Percentiles rank a stretch among this genome's conserved stretches.
Conservation (phyloP, 306 rosid genomes). For the Prunus salicina region DNA sequence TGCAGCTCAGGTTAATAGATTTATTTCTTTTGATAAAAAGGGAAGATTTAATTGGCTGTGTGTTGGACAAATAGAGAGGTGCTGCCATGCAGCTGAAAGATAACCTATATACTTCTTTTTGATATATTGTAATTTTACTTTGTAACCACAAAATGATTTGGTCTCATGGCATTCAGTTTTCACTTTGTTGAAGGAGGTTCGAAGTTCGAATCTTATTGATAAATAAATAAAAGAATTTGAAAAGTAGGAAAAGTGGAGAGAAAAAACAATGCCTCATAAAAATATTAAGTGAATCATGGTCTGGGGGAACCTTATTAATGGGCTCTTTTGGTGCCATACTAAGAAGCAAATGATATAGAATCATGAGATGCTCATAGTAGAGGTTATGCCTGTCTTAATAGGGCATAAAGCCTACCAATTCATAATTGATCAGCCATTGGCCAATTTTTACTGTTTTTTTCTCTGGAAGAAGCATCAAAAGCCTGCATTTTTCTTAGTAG, state of each 20-base stretch:
- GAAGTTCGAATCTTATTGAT: no score
- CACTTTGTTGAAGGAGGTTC: no score
- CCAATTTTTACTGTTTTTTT: neutral
- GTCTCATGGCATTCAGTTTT: no score
- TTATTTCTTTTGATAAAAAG: no score
- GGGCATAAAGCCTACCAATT: slow-evolving; percentile 26
- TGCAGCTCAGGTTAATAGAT: no score
- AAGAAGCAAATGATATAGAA: slow-evolving; percentile 29
- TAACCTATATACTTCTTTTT: no score
- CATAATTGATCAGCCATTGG: slow-evolving; percentile 8
- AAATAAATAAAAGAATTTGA: no score
- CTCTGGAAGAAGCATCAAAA: neutral
- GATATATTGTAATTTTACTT: no score
- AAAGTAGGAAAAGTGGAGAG: neutral
- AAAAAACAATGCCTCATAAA: neutral
- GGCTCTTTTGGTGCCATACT: slow-evolving; percentile 24
- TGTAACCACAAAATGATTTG: no score
- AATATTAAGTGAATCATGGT: neutral
- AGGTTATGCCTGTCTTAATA: neutral
- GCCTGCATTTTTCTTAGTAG: slow-evolving; percentile 9
- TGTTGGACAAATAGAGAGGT: neutral
- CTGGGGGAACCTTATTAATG: neutral
- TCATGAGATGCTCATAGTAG: slow-evolving; percentile 18
- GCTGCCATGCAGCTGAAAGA: neutral
- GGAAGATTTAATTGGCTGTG: neutral